Evolutionary conservation across 805 yeast genomes (phyloP).

Genomic region (Candida germanica): DNA sequence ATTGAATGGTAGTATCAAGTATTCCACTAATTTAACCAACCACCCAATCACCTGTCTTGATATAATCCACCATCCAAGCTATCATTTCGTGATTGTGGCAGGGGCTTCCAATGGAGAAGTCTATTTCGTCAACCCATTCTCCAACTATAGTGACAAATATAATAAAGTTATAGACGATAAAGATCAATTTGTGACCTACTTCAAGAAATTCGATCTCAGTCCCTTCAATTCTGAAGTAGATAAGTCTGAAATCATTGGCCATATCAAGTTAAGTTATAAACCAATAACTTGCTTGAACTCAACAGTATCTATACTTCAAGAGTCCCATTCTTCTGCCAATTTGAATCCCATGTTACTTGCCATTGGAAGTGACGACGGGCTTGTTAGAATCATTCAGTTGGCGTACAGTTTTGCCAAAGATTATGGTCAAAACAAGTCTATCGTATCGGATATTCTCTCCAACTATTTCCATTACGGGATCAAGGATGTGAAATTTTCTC

Average conservation of each 20-base stretch:
- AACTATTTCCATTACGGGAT: constrained; percentile 66
- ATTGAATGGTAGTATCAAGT: constrained; percentile 1
- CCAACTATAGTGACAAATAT: constrained; percentile 9
- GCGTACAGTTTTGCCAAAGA: constrained; percentile 25
- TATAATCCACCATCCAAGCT: constrained; percentile 26
- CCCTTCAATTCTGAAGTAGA: constrained; percentile 15
- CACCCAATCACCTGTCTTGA: constrained; percentile 23
- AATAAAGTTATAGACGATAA: constrained; percentile 17
- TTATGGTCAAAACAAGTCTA: constrained; percentile 26
- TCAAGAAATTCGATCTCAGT: constrained; percentile 35
- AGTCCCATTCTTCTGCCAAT: constrained; percentile 6
- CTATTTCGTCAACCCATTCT: constrained; percentile 41
- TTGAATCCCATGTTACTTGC: constrained; percentile 46
- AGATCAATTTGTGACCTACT: constrained; percentile 35
- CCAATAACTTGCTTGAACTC: constrained; percentile 51
- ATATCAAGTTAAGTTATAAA: constrained; percentile 57
- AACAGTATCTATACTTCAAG: constrained; percentile 19
- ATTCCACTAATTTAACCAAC: constrained; percentile 10
- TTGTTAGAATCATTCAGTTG: constrained; percentile 54
- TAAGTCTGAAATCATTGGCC: constrained; percentile 39
- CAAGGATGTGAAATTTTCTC: constrained; percentile 45
- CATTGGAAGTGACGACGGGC: constrained; percentile 65
- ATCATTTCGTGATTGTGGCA: constrained; percentile 49
- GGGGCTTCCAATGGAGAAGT: constrained; percentile 67
- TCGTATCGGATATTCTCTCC: constrained; percentile 52